Base-by-base conservation (phyloP, 1,284 basidiomycete genomes). In the Apiotrichum brassicae region DNA sequence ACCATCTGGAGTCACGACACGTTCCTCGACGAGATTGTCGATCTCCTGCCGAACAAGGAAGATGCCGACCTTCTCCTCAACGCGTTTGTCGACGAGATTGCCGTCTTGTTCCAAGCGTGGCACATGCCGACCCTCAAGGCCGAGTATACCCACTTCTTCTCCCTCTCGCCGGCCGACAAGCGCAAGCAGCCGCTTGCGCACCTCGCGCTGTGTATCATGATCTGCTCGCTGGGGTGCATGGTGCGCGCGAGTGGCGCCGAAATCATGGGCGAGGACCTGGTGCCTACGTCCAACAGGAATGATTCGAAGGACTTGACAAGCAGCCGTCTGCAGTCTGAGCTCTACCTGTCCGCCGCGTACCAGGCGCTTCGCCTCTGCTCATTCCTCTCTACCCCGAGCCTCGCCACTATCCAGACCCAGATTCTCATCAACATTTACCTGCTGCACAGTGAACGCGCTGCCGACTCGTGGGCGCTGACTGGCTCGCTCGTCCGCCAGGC, bases 1-100 rank as follows among this genome's bases (percentile, higher is more conserved):
- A 74, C 72, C 2, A 74, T 74, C 40, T 74, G 72, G 72, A 70
- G 66, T 51, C 71, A 72, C 46, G 72, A 74, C 44, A 71, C 71
- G 48, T 74, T 72, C 45, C 63, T 62, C 14, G 68, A 59, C 16
- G 72, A 74, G 53, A 68, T 74, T 40, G 62, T 73, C 9, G 68
- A 67, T 12, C 53, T 74, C 7, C 44, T 74, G 2, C 72, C 72
- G 1, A 63, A 55, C 19, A 44, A 49, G 20, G 64, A 60, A 33
- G 69, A 74, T 44, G 60, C 72, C 0, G 66, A 69, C 56, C 22
- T 70, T 60, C 48, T 73, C 11, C 62, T 68, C 44, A 23, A 56
- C 14, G 58, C 64, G 16, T 74, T 68, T 56, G 49, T 59, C 23
- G 60, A 65, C 22, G 70, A 71, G 39, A 63, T 70, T 40, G 60